Conservation (phyloP, 306 rosid species). For the Trichosanthes cucumerina region DNA sequence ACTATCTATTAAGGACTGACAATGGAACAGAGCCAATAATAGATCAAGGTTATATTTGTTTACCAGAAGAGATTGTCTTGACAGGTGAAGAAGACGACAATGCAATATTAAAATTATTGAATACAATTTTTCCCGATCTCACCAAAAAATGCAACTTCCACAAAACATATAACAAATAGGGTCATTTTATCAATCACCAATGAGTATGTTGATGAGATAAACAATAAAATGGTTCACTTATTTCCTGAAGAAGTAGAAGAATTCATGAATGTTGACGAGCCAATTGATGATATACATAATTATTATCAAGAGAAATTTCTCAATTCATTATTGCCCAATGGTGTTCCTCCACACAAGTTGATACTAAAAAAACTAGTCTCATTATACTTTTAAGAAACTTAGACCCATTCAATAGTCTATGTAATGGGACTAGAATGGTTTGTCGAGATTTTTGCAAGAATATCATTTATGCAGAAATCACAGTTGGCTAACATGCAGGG, state of each 20-base stretch:
- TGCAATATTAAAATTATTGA: background rate
- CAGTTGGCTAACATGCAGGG: no score
- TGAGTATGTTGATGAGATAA: background rate
- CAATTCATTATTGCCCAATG: background rate
- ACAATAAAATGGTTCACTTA: no score
- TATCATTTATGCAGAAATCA: no score
- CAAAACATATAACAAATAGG: background rate
- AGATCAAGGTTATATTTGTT: background rate
- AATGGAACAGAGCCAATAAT: background rate
- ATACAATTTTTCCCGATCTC: background rate
- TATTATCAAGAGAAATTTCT: background rate
- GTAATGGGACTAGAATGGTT: no score
- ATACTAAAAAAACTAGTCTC: no score
- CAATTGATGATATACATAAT: background rate
- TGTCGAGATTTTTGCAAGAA: no score
- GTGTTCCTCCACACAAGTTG: background rate
- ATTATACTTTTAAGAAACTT: no score
- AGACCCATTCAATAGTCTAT: no score
- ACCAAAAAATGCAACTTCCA: background rate
- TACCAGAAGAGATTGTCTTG: no score
- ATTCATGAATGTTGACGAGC: background rate
- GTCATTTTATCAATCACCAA: background rate
- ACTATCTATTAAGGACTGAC: background rate
- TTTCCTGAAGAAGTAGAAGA: background rate
- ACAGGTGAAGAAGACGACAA: background rate